These are phyloP conservation scores for Thraustochytrium sp. DNA, from an alignment of 352 stramenopile genomes.

Conservation along the genomic window DNA sequence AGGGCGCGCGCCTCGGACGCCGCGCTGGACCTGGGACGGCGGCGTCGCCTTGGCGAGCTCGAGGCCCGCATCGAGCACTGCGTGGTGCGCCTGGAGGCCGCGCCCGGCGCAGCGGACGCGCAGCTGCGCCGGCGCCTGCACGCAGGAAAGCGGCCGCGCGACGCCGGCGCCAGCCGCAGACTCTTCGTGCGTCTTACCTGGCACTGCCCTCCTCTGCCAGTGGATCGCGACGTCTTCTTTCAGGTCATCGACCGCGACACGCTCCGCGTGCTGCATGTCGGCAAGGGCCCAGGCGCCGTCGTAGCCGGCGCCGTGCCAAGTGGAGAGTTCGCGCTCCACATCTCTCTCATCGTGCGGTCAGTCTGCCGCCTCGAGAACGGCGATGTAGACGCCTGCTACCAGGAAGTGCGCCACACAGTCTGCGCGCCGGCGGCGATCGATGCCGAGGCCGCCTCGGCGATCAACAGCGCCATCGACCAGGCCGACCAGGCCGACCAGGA, in stretches of 20 bases:
- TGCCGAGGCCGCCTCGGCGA: not conserved
- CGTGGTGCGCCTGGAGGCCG: not conserved
- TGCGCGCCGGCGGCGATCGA: not conserved
- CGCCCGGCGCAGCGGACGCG: not conserved
- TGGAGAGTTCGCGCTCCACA: not conserved
- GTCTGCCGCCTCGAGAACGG: not conserved
- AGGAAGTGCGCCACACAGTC: not conserved
- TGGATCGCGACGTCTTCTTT: not conserved
- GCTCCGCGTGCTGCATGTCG: not conserved
- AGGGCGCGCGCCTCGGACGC: no score
- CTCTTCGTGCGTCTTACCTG: not conserved
- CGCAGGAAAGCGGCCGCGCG: not conserved
- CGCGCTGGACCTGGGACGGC: no score
- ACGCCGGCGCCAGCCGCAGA: not conserved
- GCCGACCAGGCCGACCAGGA: not conserved
- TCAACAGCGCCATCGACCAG: no score
- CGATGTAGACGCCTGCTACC: not conserved
- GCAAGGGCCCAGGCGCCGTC: not conserved
- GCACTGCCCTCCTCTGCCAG: not conserved
- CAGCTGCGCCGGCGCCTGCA: no score
- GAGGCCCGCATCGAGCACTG: no score
- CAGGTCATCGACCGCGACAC: not conserved
- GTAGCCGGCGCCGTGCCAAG: not conserved
- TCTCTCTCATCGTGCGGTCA: not conserved
- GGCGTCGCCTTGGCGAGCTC: no score